phyloP scores from a whole-genome alignment of 768 basidiomycete genomes.

The Fistulinella prunicolor region DNA sequence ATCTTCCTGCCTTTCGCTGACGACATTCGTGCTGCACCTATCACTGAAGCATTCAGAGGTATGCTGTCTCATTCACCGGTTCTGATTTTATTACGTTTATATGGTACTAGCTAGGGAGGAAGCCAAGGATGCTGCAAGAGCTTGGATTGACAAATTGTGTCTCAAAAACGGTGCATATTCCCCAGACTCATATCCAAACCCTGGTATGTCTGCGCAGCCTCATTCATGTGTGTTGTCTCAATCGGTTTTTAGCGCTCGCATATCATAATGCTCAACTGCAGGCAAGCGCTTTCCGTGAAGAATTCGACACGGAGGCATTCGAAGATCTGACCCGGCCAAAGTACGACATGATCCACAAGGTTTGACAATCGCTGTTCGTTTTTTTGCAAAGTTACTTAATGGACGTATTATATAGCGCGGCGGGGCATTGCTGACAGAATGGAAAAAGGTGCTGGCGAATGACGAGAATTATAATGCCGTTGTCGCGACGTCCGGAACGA shows the following conservation, averaged over 20 bases:
- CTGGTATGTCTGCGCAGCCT: slow-evolving; percentile 51
- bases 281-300: slow-evolving; percentile 89
- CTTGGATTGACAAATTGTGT: slow-evolving; percentile 75
- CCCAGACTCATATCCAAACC: slow-evolving; percentile 90
- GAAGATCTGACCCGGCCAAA: slow-evolving; percentile 84
- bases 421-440: slow-evolving; percentile 63
- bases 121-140: slow-evolving; percentile 61
- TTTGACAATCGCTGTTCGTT: slow-evolving; percentile 28
- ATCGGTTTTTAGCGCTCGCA: slow-evolving; percentile 50
- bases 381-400: not conserved
- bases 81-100: slow-evolving; percentile 1
- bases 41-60: slow-evolving; percentile 67
- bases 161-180: slow-evolving; percentile 78
- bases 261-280: slow-evolving; percentile 90
- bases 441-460: slow-evolving; percentile 60
- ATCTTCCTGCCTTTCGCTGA: slow-evolving; percentile 94
- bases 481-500: slow-evolving; percentile 47
- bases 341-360: slow-evolving; percentile 75
- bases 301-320: slow-evolving; percentile 74
- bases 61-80: slow-evolving; percentile 6
- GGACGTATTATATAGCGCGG: slow-evolving; percentile 52
- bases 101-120: slow-evolving; percentile 58
- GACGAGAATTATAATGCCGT: slow-evolving; percentile 62
- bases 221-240: not conserved
- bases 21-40: slow-evolving; percentile 79